Base-by-base conservation (phyloP, 306 rosid genomes). In the Lotus japonicus region DNA sequence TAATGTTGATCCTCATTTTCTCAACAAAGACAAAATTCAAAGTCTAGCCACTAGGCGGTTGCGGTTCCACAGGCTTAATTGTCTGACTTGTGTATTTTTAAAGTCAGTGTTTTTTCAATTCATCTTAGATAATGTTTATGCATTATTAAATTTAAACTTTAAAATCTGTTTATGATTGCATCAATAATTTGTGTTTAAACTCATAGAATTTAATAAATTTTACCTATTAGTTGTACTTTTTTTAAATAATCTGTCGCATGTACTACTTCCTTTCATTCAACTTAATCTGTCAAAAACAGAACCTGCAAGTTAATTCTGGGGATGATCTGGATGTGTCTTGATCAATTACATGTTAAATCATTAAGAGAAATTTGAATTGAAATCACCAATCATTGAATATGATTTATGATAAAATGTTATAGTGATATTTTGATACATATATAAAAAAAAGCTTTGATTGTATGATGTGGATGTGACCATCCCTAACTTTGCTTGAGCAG, bases 11-110 rank as follows among this genome's bases (percentile, higher is more conserved):
- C 77, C 21, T 33, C 0, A 49, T 42, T 70, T 58, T 42, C 11
- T 44, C 16, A 8, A 69, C 11, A 11, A 62, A 17, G 82, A 73
- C 76, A 77, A 77, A 62, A 77, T 2, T 16, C 44, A 55, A 18
- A 14, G 26, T 72, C 15, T 15, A 16, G n/a, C 53, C 19, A 15
- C 3, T 55, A 39, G 11, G 61, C 57, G 77, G 74, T 81, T 64
- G 56, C 74, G 64, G 62, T 62, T 72, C 10, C 7, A 41, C 36
- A 67, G 45, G 15, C n/a, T n/a, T n/a, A n/a, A 9, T 60, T 53
- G 58, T 39, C 62, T 66, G 44, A 62, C 15, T 49, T 5, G 6
- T 28, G 59, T 12, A 18, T 55, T n/a, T n/a, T n/a, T 54, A 68
- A 61, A 62, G 15, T 67, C 42, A 57, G 61, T 54, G 77, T 36